phyloP scores from a whole-genome alignment of 257 asterid species.

The Solanum megistacrolobum region DNA sequence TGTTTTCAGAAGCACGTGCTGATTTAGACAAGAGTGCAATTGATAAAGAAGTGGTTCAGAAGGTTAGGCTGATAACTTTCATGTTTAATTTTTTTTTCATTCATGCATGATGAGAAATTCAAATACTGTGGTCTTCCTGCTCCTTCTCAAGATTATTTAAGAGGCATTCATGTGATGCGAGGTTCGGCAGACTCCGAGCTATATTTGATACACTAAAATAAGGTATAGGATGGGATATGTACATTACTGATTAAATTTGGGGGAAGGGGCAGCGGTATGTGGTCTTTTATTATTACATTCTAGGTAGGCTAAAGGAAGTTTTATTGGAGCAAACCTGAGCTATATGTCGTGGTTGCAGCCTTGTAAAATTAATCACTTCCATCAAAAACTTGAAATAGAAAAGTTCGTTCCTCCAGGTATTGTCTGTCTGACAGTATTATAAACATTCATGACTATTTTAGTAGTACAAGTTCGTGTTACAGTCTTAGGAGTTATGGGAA shows the following conservation, averaged over 20 bases:
- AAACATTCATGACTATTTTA: neutral
- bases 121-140: neutral
- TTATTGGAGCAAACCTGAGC: neutral
- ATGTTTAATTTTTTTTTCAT: neutral
- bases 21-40: constrained; percentile 54
- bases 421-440: neutral
- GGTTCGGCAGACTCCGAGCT: neutral
- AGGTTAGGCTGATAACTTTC: constrained; percentile 31
- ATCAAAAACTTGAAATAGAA: neutral
- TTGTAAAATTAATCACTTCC: neutral
- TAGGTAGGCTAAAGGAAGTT: neutral
- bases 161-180: neutral
- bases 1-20: constrained; percentile 58
- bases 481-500: neutral
- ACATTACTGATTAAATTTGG: neutral
- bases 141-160: neutral
- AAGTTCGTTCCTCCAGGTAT: neutral
- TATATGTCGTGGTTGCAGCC: neutral
- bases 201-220: neutral
- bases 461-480: neutral
- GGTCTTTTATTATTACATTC: neutral
- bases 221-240: neutral
- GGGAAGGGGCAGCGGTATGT: neutral
- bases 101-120: neutral
- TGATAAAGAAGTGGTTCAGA: constrained; percentile 74